A percentile compares a stretch with the other conserved stretches of the same genome.
Evolutionary conservation across 192 early-diverging fungal species (phyloP).

Genomic region (Linnemannia zychae): DNA sequence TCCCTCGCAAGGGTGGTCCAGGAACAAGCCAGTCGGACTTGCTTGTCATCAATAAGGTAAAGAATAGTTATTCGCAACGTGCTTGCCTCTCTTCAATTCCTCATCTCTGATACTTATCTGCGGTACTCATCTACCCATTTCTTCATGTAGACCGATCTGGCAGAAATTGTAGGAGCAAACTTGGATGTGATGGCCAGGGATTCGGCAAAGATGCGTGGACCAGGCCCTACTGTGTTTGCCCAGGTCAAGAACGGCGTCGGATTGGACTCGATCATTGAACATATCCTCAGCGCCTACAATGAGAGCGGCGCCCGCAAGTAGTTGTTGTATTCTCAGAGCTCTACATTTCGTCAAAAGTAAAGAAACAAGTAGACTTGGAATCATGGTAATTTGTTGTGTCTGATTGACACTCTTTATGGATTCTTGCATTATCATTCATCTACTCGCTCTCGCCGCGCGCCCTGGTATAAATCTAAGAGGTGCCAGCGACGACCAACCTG

Average conservation of each 20-base stretch:
- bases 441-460: not conserved
- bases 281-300: slow-evolving; percentile 76
- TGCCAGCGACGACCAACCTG: slow-evolving; percentile 55
- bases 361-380: not conserved
- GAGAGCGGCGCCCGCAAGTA: slow-evolving; percentile 62
- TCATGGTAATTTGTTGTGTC: slow-evolving; percentile 13
- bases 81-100: not conserved
- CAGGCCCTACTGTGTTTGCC: slow-evolving; percentile 92
- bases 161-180: slow-evolving; percentile 91
- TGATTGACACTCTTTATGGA: slow-evolving; percentile 2
- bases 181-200: slow-evolving; percentile 93
- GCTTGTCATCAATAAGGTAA: slow-evolving; percentile 91
- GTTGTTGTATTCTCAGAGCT: not conserved
- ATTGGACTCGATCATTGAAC: slow-evolving; percentile 83
- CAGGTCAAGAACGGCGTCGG: slow-evolving; percentile 93
- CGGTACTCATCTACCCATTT: not conserved
- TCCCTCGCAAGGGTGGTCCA: slow-evolving; percentile 98
- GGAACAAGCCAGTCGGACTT: slow-evolving; percentile 97
- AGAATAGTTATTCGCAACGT: too few relatives aligned
- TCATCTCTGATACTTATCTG: not conserved
- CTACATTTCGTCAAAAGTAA: not conserved
- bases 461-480: slow-evolving; percentile 41
- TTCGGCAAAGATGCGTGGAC: slow-evolving; percentile 83
- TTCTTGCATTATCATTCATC: slow-evolving; percentile 10
- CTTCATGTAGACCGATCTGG: slow-evolving; percentile 81